Evolutionary conservation across 805 yeast genomes (phyloP).

Genomic region (Candida railenensis): DNA sequence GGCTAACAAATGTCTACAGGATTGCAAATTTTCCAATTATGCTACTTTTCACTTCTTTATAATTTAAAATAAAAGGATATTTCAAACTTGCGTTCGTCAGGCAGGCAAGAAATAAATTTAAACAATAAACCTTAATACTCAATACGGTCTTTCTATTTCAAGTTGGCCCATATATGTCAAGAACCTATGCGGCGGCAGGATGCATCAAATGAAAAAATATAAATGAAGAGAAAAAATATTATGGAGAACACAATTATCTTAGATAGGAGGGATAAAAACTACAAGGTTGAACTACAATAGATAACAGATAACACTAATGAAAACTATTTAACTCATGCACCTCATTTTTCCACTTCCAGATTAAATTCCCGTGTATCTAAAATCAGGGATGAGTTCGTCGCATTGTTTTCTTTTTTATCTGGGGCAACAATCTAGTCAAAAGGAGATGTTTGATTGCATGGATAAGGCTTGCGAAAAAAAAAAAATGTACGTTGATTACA

Average conservation of each 20-base stretch:
- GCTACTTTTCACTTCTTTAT: no score
- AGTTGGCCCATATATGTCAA: neutral
- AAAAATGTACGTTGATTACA: neutral
- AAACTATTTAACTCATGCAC: neutral
- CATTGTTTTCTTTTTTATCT: neutral
- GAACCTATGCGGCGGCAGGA: neutral
- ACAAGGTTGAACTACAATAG: no score
- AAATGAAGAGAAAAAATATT: neutral
- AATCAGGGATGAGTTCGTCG: neutral
- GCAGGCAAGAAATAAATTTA: neutral
- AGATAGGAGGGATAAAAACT: neutral
- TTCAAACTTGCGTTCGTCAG: no score
- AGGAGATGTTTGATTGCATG: neutral
- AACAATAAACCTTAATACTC: neutral
- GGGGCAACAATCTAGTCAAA: neutral
- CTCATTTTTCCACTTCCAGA: no score
- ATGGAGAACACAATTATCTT: no score
- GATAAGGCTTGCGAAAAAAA: neutral
- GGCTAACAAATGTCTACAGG: no score
- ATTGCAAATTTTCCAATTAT: no score
- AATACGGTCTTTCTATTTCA: neutral
- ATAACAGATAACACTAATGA: neutral
- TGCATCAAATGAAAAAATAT: neutral
- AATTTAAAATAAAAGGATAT: no score
- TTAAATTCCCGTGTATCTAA: no score